A percentile compares a stretch with the other conserved stretches of the same genome.
Conservation (phyloP, 768 basidiomycete species). For the Fomitopsis pulvina region DNA sequence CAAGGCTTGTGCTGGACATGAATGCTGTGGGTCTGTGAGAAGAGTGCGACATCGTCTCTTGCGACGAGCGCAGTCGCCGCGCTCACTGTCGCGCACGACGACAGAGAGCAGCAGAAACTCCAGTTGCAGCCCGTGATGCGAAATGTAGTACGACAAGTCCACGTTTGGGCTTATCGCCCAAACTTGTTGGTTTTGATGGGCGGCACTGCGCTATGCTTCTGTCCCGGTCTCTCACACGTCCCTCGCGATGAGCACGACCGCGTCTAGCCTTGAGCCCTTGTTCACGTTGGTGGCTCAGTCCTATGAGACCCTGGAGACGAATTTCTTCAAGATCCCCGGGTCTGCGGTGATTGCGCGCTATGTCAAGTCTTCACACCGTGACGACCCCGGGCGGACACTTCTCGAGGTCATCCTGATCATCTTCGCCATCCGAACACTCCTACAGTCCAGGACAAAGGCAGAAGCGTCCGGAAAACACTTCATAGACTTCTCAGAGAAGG, state of each 20-base stretch:
- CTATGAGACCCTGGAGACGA: conserved; percentile 50
- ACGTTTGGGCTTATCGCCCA: conserved; percentile 13
- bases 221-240: background rate
- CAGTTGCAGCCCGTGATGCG: too few species aligned
- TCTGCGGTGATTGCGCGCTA: conserved; percentile 84
- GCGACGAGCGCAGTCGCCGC: conserved; percentile 18
- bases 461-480: conserved; percentile 84
- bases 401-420: conserved; percentile 84
- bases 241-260: conserved; percentile 29
- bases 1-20: conserved; percentile 20
- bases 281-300: conserved; percentile 61
- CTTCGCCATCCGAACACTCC: conserved; percentile 85
- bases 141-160: conserved; percentile 9
- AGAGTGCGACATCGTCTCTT: conserved; percentile 21
- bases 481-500: conserved; percentile 88
- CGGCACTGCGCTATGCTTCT: too few species aligned
- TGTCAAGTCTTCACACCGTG: conserved; percentile 90
- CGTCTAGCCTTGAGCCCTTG: conserved; percentile 40
- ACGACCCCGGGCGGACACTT: conserved; percentile 89
- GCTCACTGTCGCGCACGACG: conserved; percentile 25
- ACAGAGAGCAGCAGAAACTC: conserved; percentile 21
- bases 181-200: too few species aligned
- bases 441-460: conserved; percentile 83
- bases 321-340: conserved; percentile 73
- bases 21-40: conserved; percentile 20